Base-by-base conservation (phyloP, 2,329 filamentous ascomycete species). In the Rhynchosporium graminicola region DNA sequence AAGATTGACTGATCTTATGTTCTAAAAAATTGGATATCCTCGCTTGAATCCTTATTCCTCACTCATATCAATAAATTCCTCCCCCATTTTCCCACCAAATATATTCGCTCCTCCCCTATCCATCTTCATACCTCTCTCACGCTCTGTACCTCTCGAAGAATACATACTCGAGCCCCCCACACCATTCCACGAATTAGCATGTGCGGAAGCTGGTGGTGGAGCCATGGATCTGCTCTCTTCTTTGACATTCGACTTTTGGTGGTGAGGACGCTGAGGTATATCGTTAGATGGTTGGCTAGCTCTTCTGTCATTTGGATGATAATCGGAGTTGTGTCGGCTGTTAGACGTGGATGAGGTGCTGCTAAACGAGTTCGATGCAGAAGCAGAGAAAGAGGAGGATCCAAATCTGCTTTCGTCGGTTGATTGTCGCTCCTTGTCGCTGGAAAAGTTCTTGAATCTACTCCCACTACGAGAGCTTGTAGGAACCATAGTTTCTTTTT, bases 61-160 rank as follows among this genome's bases (percentile, higher is more conserved):
- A 20, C 20, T 20, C 20, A 1, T 20, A 20, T 20, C 20, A 20
- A 20, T 20, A 20, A 1, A 20, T 20, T 26, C 26, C 13, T 4
- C 36, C 36, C 13, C 46, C 31, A 51, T 54, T 38, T 26, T 20
- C 54, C 29, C 45, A 59, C 51, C 43, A 51, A 29, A 51, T 45
- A 50, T 61, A 42, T 31, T 56, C 51, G 33, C 7, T 33, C 33
- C 51, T 29, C 52, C 43, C 31, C 20, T 61, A 36, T 56, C 51
- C 0, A 13, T 43, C 12, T 51, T 42, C 31, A 15, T 10, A 1
- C 26, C 47, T 9, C 15, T 47, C n/a, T 47, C 50, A 4, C 59
- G 40, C 42, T 48, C 33, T 10, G 15, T 20, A n/a, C 15, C 33
- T 5, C 20, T 28, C 6, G 33, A 10, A 5, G 33, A 20, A 20